phyloP scores from a whole-genome alignment of 495 filamentous ascomycete species.

The Tuber magnatum region DNA sequence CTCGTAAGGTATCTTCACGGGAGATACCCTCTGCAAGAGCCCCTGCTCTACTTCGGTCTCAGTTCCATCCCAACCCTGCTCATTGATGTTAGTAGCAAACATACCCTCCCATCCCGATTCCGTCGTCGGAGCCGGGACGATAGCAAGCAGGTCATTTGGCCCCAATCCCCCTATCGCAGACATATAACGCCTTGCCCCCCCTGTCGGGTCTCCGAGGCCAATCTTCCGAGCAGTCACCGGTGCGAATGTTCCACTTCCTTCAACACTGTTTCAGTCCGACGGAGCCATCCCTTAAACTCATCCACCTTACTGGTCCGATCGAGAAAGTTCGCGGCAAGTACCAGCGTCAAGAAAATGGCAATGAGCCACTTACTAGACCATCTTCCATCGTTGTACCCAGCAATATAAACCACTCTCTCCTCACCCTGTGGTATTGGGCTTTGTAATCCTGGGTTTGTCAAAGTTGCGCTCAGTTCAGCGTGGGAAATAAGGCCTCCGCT shows the following conservation, averaged over 20 bases:
- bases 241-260: constrained; percentile 7
- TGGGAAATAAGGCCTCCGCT: constrained; percentile 11
- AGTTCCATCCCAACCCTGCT: background rate
- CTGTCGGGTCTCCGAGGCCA: background rate
- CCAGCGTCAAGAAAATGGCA: constrained; percentile 4
- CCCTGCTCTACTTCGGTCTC: background rate
- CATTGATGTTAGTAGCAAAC: background rate
- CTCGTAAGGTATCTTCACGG: background rate
- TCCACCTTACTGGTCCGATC: constrained; percentile 13
- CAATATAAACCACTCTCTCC: background rate
- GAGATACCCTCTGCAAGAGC: background rate
- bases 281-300: constrained; percentile 21
- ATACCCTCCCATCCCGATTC: background rate
- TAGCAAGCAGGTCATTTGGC: background rate
- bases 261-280: constrained; percentile 18
- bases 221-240: background rate
- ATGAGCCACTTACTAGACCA: constrained; percentile 5
- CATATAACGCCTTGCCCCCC: background rate
- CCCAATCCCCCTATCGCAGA: background rate
- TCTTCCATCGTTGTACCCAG: background rate
- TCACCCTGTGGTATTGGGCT: background rate
- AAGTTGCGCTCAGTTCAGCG: background rate
- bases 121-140: background rate
- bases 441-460: background rate
- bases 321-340: constrained; percentile 19